These are phyloP conservation scores for Phytophthora hybrid DNA, from an alignment of 352 stramenopile species.

Conservation along the genomic window DNA sequence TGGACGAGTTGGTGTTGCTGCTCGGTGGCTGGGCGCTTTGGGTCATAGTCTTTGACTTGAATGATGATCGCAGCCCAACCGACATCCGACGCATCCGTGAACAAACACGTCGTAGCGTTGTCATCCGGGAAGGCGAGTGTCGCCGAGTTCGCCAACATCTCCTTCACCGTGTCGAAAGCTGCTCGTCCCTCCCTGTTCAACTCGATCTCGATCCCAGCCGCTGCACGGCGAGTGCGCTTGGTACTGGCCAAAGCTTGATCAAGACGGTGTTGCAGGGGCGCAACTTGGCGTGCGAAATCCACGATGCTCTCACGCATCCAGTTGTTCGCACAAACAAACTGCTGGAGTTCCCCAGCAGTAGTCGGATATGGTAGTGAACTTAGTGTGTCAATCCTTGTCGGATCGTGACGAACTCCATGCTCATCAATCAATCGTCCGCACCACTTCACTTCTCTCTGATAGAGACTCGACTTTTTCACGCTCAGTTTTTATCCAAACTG, in stretches of 20 bases:
- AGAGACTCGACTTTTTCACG: too few species aligned
- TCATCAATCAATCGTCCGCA: too few species aligned
- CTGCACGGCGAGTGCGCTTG: not conserved
- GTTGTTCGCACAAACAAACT: constrained; percentile 7
- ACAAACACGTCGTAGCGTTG: constrained; percentile 3
- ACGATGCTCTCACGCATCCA: constrained; percentile 7
- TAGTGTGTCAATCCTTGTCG: too few species aligned
- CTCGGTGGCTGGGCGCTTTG: not conserved
- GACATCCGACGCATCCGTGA: not conserved
- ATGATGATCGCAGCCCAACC: constrained; percentile 2
- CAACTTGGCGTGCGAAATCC: not conserved
- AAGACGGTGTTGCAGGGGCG: not conserved
- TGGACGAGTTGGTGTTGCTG: constrained; percentile 3
- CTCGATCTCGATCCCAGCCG: constrained; percentile 1
- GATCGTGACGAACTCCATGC: too few species aligned
- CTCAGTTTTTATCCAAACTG: not conserved
- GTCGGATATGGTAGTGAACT: too few species aligned
- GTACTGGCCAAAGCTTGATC: not conserved
- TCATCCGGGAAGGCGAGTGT: constrained; percentile 13
- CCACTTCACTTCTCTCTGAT: too few species aligned
- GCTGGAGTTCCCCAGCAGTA: constrained; percentile 1
- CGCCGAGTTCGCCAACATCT: too few species aligned
- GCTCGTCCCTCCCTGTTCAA: not conserved
- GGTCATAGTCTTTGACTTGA: not conserved
- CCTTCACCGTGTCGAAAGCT: too few species aligned